Evolutionary conservation across 2,329 filamentous ascomycete genomes (phyloP).

Genomic region (Bipolaris cookei): DNA sequence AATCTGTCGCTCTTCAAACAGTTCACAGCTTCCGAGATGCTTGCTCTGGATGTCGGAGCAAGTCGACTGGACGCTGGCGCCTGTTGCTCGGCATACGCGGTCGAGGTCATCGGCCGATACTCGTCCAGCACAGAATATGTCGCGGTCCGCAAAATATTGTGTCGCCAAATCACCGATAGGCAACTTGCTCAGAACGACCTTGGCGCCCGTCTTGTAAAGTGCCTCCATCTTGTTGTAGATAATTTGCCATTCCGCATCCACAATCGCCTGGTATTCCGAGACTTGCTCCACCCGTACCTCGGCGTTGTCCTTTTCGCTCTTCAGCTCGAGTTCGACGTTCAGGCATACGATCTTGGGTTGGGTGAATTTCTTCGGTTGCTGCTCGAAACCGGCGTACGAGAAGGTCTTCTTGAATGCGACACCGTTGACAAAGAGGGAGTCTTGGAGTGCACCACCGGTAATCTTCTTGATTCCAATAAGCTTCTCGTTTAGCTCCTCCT

Average conservation of each 20-base stretch:
- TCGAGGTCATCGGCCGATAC: conserved; percentile 93
- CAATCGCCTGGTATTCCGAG: conserved; percentile 98
- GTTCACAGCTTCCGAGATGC: conserved; percentile 88
- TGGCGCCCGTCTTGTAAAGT: conserved; percentile 89
- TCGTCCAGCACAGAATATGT: conserved; percentile 97
- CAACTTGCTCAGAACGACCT: conserved; percentile 95
- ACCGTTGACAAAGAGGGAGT: conserved; percentile 95
- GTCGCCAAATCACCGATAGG: conserved; percentile 97
- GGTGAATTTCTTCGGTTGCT: conserved; percentile 94
- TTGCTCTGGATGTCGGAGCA: conserved; percentile 91
- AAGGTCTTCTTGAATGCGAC: conserved; percentile 99
- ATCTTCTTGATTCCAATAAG: conserved; percentile 99
- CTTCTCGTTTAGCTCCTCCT: conserved; percentile 96
- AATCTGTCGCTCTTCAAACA: conserved; percentile 95
- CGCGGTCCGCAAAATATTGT: conserved; percentile 95
- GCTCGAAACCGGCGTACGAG: conserved; percentile 97
- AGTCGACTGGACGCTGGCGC: conserved; percentile 89
- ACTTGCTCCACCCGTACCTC: conserved; percentile 98
- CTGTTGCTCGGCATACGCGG: conserved; percentile 92
- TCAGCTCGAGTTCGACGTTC: conserved; percentile 97
- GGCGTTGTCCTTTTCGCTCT: conserved; percentile 99
- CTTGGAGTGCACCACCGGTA: conserved; percentile 91
- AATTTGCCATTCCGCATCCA: conserved; percentile 99
- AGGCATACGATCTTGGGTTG: conserved; percentile 96
- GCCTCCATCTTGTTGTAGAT: conserved; percentile 99